phyloP scores from a whole-genome alignment of 1,284 basidiomycete genomes.

The Wolfiporia cocos region DNA sequence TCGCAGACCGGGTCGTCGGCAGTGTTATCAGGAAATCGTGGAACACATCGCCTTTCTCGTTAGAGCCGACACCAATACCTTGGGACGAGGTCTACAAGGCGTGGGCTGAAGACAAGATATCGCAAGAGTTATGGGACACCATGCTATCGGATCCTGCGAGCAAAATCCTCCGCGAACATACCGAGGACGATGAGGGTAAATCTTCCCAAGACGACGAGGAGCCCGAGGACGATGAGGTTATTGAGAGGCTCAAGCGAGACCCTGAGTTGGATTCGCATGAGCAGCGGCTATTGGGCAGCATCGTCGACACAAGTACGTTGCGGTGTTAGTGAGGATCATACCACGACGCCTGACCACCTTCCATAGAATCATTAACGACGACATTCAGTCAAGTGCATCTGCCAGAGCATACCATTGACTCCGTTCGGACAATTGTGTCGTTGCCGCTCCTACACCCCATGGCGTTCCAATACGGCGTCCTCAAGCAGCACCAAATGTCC shows the following conservation, averaged over 20 bases:
- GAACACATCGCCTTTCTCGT: constrained; percentile 26
- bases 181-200: constrained; percentile 33
- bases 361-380: constrained; percentile 65
- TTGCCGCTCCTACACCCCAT: constrained; percentile 86
- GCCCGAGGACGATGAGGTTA: constrained; percentile 55
- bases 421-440: constrained; percentile 86
- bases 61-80: constrained; percentile 53
- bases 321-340: constrained; percentile 9
- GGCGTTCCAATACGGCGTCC: constrained; percentile 87
- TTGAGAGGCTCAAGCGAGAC: constrained; percentile 72
- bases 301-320: constrained; percentile 70
- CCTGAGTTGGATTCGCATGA: constrained; percentile 73
- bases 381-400: constrained; percentile 87
- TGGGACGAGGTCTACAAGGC: constrained; percentile 60
- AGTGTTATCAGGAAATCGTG: constrained; percentile 42
- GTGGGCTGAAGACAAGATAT: constrained; percentile 51
- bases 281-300: constrained; percentile 72
- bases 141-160: constrained; percentile 55
- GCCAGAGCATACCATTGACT: constrained; percentile 80
- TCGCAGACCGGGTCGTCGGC: constrained; percentile 71
- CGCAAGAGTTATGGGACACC: constrained; percentile 44
- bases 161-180: constrained; percentile 31
- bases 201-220: constrained; percentile 28
- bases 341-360: constrained; percentile 11
- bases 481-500: constrained; percentile 86